Evolutionary conservation across 1,139 yeast species (phyloP), one percentile per base, ranked within the genome.

Genomic region (Torulaspora globosa): DNA sequence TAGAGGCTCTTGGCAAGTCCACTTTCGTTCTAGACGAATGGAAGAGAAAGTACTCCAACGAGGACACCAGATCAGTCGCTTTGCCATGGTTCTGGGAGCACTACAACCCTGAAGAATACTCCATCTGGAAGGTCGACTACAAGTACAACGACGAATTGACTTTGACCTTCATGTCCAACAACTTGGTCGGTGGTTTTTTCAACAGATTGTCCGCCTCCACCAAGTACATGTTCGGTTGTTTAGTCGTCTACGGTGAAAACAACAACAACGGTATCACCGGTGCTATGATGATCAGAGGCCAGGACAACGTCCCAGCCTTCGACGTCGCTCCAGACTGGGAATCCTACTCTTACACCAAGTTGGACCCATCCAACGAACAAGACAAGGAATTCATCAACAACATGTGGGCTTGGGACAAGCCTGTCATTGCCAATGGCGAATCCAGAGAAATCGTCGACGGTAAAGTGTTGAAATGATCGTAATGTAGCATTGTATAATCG

Each of bases 321-420:
- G 86, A 92, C 59, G 98, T 92, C 71, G 99, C 98, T 67, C 98
- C 99, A 74, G 99, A 89, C 75, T 88, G 95, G 95, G 97, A 90
- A 75, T 81, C 88, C 35, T 84, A 81, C 73, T 66, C 66, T 48
- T 82, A 75, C 79, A 66, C 75, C 65, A 75, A 79, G 73, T 73
- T 84, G 63, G 90, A 84, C 65, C 71, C 82, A 48, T 60, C 83
- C 63, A 79, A 78, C 60, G 57, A 53, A 52, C 84, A 75, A 64
- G 85, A 78, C 74, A 80, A 74, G 71, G 81, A 70, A 52, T 79
- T 81, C 62, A 69, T 84, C 56, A 74, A 80, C 66, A 81, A 82
- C 75, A 70, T 81, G 75, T 82, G 87, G 81, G 84, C 90, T 58
- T 83, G 90, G 89, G 90, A 84, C 68, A 75, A 81, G 73, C 88